phyloP scores from a whole-genome alignment of 2,329 filamentous ascomycete genomes.

The Aspergillus transmontanensis region DNA sequence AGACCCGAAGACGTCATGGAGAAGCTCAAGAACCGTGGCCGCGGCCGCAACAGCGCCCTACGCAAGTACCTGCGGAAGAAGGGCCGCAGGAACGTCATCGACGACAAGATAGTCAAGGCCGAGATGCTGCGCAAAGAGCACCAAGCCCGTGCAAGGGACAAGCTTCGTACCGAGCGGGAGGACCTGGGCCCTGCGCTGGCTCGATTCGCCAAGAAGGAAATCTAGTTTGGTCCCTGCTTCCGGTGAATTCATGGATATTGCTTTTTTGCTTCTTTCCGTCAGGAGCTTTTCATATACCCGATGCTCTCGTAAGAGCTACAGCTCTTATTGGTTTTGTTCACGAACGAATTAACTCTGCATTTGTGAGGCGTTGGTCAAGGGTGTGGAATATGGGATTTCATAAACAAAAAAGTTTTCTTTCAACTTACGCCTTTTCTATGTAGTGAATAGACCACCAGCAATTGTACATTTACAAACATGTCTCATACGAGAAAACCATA shows the following conservation, averaged over 20 bases:
- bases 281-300: constrained; percentile 21
- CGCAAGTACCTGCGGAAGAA: constrained; percentile 91
- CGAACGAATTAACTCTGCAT: constrained; percentile 6
- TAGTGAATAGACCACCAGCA: not conserved
- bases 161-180: constrained; percentile 66
- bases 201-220: constrained; percentile 74
- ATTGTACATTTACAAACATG: constrained; percentile 4
- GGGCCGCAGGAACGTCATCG: constrained; percentile 88
- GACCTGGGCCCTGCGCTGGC: constrained; percentile 84
- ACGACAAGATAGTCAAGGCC: constrained; percentile 86
- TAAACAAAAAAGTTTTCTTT: not conserved
- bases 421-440: not conserved
- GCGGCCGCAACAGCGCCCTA: constrained; percentile 87
- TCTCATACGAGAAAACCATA: not conserved
- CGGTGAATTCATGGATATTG: constrained; percentile 7
- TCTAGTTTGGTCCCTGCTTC: constrained; percentile 18
- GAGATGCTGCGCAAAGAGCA: constrained; percentile 76
- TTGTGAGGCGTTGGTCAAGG: constrained; percentile 6
- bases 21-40: constrained; percentile 71
- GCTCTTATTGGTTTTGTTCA: constrained; percentile 1
- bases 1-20: constrained; percentile 62
- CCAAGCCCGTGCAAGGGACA: constrained; percentile 69
- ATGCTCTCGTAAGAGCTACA: not conserved
- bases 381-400: not conserved
- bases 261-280: constrained; percentile 10